These are phyloP conservation scores for Candida ulmi DNA, from an alignment of 805 yeast species.

Conservation along the genomic window DNA sequence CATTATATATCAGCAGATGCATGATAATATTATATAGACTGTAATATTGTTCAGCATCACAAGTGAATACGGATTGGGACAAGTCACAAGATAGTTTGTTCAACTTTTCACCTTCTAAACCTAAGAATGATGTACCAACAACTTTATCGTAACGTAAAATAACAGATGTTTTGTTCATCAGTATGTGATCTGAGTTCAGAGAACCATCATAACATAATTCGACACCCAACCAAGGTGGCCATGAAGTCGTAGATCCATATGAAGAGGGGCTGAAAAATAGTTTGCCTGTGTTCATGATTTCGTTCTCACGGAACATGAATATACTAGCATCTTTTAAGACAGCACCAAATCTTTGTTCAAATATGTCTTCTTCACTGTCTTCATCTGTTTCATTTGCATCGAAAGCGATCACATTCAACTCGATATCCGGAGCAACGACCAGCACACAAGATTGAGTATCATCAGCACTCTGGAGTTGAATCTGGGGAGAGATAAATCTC, in stretches of 20 bases:
- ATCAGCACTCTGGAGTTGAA: slow-evolving; percentile 56
- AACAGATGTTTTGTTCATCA: slow-evolving; percentile 61
- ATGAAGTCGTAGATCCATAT: slow-evolving; percentile 57
- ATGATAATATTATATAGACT: slow-evolving; percentile 57
- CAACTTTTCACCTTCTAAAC: slow-evolving; percentile 25
- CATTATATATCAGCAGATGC: slow-evolving; percentile 65
- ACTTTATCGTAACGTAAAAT: slow-evolving; percentile 55
- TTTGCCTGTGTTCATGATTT: slow-evolving; percentile 34
- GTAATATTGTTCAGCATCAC: slow-evolving; percentile 71
- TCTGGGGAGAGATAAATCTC: slow-evolving; percentile 73
- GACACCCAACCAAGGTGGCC: slow-evolving; percentile 91
- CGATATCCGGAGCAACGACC: slow-evolving; percentile 69
- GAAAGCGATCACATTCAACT: slow-evolving; percentile 62
- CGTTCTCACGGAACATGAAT: slow-evolving; percentile 55
- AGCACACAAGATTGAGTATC: slow-evolving; percentile 55
- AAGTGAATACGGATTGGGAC: slow-evolving; percentile 60
- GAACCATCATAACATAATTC: slow-evolving; percentile 60
- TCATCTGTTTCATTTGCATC: slow-evolving; percentile 39
- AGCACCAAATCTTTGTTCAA: slow-evolving; percentile 68
- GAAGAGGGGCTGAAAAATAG: slow-evolving; percentile 39
- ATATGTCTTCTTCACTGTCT: slow-evolving; percentile 37
- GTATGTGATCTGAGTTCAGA: slow-evolving; percentile 39
- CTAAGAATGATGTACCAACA: slow-evolving; percentile 35
- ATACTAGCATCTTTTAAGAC: slow-evolving; percentile 66
- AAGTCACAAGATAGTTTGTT: slow-evolving; percentile 56